A percentile compares a stretch with the other conserved stretches of the same genome.
phyloP scores from a whole-genome alignment of 345 rosid genomes.

The Theobroma cacao region DNA sequence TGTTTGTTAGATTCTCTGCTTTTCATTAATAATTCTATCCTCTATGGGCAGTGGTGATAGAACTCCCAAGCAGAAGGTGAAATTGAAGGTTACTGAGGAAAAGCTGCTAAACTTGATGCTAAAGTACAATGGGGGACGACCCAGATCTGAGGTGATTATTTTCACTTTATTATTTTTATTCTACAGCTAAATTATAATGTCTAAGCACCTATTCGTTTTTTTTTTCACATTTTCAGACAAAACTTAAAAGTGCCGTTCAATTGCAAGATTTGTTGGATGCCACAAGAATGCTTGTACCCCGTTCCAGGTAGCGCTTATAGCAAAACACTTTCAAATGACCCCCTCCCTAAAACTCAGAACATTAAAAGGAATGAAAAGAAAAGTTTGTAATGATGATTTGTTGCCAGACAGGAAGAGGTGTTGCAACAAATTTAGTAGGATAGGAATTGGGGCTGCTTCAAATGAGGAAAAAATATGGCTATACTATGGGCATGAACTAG shows the following conservation, averaged over 20 bases:
- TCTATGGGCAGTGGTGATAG: conserved; percentile 80
- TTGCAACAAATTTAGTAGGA: neutral
- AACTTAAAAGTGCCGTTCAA: conserved; percentile 94
- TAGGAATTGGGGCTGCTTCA: neutral
- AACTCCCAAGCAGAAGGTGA: conserved; percentile 99
- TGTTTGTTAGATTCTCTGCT: neutral
- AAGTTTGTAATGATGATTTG: neutral
- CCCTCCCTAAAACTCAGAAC: neutral
- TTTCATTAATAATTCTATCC: conserved; percentile 9
- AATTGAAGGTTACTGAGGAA: conserved; percentile 96
- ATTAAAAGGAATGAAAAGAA: neutral
- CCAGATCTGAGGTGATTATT: conserved; percentile 74
- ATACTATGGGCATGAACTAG: neutral
- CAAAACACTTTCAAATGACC: conserved; percentile 1
- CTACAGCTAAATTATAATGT: neutral
- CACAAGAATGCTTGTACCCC: conserved; percentile 91
- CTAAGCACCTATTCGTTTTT: conserved; percentile 3
- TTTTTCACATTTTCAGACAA: conserved; percentile 62
- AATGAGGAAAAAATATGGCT: neutral
- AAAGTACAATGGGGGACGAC: conserved; percentile 95
- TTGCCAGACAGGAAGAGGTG: neutral
- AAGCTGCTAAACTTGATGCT: conserved; percentile 90
- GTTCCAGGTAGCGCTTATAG: conserved; percentile 60
- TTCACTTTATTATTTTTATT: neutral
- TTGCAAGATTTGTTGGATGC: conserved; percentile 99